A percentile compares a stretch with the other conserved stretches of the same genome.
Evolutionary conservation across 805 yeast species (phyloP).

Genomic region (Hanseniaspora osmophila): DNA sequence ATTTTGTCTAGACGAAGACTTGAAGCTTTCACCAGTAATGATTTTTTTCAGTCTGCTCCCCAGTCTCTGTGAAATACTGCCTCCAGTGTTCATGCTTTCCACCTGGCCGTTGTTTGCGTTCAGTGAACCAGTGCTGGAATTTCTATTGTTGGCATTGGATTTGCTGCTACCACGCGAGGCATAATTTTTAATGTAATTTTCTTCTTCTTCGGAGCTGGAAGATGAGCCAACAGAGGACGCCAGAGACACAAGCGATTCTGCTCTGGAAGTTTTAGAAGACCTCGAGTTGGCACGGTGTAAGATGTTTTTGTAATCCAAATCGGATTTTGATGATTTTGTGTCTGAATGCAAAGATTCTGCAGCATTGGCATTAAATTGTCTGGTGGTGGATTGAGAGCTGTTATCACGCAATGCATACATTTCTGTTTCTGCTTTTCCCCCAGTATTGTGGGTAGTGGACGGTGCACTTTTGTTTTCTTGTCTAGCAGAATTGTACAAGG

Average conservation of each 20-base stretch:
- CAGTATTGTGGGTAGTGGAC: neutral
- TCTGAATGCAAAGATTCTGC: too few species aligned
- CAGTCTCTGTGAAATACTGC: conserved; percentile 10
- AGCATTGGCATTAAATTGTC: too few species aligned
- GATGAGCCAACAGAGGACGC: neutral
- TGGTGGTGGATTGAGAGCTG: neutral
- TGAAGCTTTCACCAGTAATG: conserved; percentile 12
- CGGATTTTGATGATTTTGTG: neutral
- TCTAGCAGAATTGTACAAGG: neutral
- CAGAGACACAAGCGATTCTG: neutral
- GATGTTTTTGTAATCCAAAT: neutral
- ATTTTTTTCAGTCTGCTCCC: conserved; percentile 11
- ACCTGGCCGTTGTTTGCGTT: neutral
- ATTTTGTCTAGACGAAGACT: conserved; percentile 14
- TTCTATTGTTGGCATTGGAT: neutral
- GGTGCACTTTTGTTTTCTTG: neutral
- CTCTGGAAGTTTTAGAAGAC: neutral
- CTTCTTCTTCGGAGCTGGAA: neutral
- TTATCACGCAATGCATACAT: neutral
- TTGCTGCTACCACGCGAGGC: neutral
- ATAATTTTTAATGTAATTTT: neutral
- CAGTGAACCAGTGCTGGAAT: neutral
- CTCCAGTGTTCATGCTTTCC: conserved; percentile 10
- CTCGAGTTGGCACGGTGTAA: neutral
- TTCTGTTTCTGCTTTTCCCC: neutral